Percentiles rank a stretch among this genome's conserved stretches.
Evolutionary conservation across 352 stramenopile species (phyloP).

Genomic region (Phytopythium litorale): DNA sequence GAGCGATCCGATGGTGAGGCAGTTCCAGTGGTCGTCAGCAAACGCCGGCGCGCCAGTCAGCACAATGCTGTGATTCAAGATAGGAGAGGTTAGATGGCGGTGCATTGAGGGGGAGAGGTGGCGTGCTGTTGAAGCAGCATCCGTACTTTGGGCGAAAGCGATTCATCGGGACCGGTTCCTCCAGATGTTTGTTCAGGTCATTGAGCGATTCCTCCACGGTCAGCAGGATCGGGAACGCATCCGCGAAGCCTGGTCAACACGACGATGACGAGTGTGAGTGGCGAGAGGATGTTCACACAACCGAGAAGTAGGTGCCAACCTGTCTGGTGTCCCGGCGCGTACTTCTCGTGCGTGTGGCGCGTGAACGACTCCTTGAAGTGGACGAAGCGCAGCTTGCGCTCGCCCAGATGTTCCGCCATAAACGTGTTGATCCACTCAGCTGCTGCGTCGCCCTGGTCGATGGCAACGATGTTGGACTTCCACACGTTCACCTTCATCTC

Average conservation of each 20-base stretch:
- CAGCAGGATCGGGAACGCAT: conserved; percentile 77
- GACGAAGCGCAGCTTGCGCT: conserved; percentile 49
- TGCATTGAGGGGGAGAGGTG: neutral
- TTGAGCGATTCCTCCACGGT: conserved; percentile 52
- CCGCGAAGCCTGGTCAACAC: conserved; percentile 48
- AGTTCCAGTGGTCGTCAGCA: conserved; percentile 74
- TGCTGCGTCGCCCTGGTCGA: conserved; percentile 62
- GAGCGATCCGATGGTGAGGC: conserved; percentile 44
- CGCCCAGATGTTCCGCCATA: conserved; percentile 27
- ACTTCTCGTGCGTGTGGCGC: conserved; percentile 51
- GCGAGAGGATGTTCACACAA: neutral
- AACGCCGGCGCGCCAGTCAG: conserved; percentile 59
- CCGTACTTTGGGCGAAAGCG: conserved; percentile 82
- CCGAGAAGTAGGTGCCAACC: conserved; percentile 10
- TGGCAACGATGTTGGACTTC: conserved; percentile 40
- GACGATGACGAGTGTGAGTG: neutral
- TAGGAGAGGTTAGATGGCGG: neutral
- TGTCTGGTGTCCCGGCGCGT: conserved; percentile 50
- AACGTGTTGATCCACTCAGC: conserved; percentile 62
- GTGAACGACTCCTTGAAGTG: conserved; percentile 55
- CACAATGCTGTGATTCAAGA: conserved; percentile 48
- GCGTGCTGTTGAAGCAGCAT: neutral
- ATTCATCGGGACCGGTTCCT: conserved; percentile 63
- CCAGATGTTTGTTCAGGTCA: conserved; percentile 48
- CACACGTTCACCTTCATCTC: conserved; percentile 53